Percentiles rank a stretch among this genome's conserved stretches.
phyloP scores from a whole-genome alignment of 140 eudicot genomes.

The Ambrosia hybrid region DNA sequence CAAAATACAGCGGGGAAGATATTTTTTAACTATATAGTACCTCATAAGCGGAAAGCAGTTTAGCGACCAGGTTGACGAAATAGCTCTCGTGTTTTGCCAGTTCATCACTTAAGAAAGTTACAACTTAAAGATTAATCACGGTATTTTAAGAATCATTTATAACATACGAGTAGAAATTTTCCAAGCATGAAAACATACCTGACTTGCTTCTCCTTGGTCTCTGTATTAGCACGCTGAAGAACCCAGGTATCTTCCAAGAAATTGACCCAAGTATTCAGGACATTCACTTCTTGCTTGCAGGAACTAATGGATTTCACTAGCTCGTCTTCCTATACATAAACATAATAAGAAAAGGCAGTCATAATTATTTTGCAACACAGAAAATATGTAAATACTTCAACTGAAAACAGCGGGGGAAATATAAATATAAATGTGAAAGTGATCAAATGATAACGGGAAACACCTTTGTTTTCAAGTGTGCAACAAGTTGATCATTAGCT shows the following conservation, averaged over 20 bases:
- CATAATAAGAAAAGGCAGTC: not conserved
- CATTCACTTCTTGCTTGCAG: constrained; percentile 75
- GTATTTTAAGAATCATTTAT: not conserved
- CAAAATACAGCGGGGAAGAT: not conserved
- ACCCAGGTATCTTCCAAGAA: constrained; percentile 98
- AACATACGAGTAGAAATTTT: not conserved
- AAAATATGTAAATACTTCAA: not conserved
- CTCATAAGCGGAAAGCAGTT: constrained; percentile 79
- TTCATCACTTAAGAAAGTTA: constrained; percentile 58
- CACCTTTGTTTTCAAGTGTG: constrained; percentile 85
- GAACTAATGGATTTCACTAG: constrained; percentile 73
- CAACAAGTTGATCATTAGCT: constrained; percentile 95
- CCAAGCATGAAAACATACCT: constrained; percentile 45
- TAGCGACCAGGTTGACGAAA: constrained; percentile 67
- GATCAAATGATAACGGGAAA: too few species aligned
- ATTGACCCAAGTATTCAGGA: constrained; percentile 86
- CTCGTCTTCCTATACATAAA: constrained; percentile 76
- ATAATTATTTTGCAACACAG: constrained; percentile 3
- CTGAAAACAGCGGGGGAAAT: not conserved
- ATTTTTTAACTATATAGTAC: constrained; percentile 28
- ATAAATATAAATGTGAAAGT: too few species aligned
- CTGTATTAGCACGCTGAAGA: constrained; percentile 70
- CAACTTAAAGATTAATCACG: constrained; percentile 21
- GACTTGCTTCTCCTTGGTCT: constrained; percentile 75
- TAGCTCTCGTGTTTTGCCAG: constrained; percentile 78